These are phyloP conservation scores for Colletotrichum destructivum DNA, from an alignment of 2,329 filamentous ascomycete genomes.

Conservation along the genomic window DNA sequence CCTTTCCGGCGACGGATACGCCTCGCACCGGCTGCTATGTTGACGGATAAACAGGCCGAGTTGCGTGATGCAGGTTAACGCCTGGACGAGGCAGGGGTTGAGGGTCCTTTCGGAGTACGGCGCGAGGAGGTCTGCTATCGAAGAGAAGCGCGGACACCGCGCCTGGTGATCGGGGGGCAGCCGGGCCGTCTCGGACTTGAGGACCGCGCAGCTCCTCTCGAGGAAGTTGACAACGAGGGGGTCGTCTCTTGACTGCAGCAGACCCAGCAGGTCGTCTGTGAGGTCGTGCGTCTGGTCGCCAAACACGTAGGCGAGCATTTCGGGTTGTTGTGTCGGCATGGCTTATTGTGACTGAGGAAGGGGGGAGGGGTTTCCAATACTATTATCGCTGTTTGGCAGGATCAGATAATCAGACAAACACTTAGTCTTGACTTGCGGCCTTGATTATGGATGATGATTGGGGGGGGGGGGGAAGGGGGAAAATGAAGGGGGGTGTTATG, in stretches of 20 bases:
- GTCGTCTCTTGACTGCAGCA: conserved; percentile 13
- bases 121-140: conserved; percentile 6
- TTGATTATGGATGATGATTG: too few relatives aligned
- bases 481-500: too few relatives aligned
- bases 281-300: conserved; percentile 30
- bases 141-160: conserved; percentile 20
- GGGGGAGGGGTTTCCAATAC: too few relatives aligned
- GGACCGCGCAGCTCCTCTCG: conserved; percentile 16
- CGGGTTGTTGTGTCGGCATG: conserved; percentile 11
- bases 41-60: conserved; percentile 31
- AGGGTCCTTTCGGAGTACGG: not conserved
- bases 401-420: too few relatives aligned
- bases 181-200: conserved; percentile 15
- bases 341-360: not conserved
- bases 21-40: conserved; percentile 18
- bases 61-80: conserved; percentile 22
- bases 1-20: conserved; percentile 2
- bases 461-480: too few relatives aligned
- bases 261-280: conserved; percentile 7
- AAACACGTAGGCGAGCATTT: conserved; percentile 14
- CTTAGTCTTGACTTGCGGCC: too few relatives aligned
- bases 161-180: conserved; percentile 14
- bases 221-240: conserved; percentile 20
- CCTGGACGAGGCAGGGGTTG: conserved; percentile 20
- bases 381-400: too few relatives aligned